A percentile compares a stretch with the other conserved stretches of the same genome.
These are phyloP conservation scores for Irpex sp. DNA, from an alignment of 1,284 basidiomycete genomes.

Conservation along the genomic window DNA sequence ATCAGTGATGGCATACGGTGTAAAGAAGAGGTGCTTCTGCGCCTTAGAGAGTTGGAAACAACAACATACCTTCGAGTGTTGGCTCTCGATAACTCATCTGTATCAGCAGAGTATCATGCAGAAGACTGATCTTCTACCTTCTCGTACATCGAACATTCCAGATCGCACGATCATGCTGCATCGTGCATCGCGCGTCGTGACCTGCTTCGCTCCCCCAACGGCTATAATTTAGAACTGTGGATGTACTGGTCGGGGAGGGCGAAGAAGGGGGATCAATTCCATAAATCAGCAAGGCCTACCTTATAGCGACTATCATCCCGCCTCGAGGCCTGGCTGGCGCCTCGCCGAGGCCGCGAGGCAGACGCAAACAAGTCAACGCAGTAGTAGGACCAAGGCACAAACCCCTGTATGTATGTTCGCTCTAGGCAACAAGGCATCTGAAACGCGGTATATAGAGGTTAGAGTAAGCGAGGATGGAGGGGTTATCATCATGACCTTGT, in stretches of 20 bases:
- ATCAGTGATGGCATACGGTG: too few species aligned
- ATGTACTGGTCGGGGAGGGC: not conserved
- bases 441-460: not conserved
- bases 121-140: too few species aligned
- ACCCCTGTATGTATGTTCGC: not conserved
- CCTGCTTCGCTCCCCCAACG: too few species aligned
- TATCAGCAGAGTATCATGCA: too few species aligned
- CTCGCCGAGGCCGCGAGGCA: constrained; percentile 5
- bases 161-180: too few species aligned
- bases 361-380: not conserved
- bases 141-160: too few species aligned
- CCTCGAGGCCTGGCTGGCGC: constrained; percentile 5
- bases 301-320: not conserved
- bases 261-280: not conserved
- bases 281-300: not conserved
- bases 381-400: not conserved
- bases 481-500: too few species aligned
- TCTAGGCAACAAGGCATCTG: not conserved
- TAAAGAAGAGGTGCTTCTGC: too few species aligned
- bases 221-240: not conserved
- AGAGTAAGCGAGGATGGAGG: not conserved
- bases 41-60: too few species aligned
- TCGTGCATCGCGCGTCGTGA: too few species aligned
- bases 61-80: too few species aligned
- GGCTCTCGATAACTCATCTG: too few species aligned